These are phyloP conservation scores for Aurifilum marmelostoma DNA, from an alignment of 2,329 filamentous ascomycete genomes.

Conservation along the genomic window DNA sequence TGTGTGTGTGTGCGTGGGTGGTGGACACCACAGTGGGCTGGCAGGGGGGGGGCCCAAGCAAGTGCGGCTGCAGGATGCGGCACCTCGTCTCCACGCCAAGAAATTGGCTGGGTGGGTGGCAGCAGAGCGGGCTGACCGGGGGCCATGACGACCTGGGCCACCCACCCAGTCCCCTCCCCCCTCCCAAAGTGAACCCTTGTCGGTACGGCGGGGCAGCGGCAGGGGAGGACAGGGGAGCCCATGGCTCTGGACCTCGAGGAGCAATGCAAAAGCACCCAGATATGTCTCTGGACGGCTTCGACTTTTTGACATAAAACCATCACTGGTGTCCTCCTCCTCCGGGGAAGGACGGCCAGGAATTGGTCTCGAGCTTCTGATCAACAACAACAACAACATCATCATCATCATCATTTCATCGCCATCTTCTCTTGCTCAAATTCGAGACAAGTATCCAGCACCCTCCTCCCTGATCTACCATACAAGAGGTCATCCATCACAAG, in stretches of 20 bases:
- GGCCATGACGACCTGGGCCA: constrained; percentile 10
- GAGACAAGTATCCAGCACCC: constrained; percentile 14
- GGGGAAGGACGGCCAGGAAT: constrained; percentile 11
- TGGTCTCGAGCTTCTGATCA: neutral
- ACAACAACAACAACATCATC: too few species aligned
- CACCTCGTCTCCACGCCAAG: constrained; percentile 28
- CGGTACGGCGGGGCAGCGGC: constrained; percentile 2
- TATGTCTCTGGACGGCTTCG: constrained; percentile 15
- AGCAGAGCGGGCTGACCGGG: neutral
- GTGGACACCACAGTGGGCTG: neutral
- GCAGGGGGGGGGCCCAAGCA: constrained; percentile 9
- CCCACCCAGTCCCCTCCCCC: neutral
- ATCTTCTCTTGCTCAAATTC: neutral
- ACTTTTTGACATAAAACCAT: constrained; percentile 27
- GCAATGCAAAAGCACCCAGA: constrained; percentile 17
- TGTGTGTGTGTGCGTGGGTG: neutral
- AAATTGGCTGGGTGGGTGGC: constrained; percentile 18
- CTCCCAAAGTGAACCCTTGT: constrained; percentile 4
- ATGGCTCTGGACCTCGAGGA: constrained; percentile 14
- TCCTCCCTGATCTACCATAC: neutral
- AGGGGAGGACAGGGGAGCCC: constrained; percentile 16
- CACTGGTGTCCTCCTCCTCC: constrained; percentile 21
- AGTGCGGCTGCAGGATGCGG: constrained; percentile 23
- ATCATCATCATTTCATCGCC: too few species aligned
- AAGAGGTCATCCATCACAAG: neutral